Base-by-base conservation (phyloP, 2,329 filamentous ascomycete species). In the Cryphonectria japonica region DNA sequence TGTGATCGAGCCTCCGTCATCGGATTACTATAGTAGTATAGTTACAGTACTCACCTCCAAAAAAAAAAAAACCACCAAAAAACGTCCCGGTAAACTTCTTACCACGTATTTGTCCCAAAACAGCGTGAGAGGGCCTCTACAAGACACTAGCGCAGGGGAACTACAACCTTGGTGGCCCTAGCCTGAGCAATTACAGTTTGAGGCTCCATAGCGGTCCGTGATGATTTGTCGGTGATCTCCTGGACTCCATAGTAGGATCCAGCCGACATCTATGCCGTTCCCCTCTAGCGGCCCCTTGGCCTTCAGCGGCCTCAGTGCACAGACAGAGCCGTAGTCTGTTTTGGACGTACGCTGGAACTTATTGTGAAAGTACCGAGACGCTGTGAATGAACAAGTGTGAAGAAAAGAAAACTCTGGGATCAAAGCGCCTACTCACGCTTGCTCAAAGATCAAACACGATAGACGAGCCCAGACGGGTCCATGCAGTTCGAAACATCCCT, bases 191-290 rank as follows among this genome's bases (percentile, higher is more conserved):
- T 61, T 39, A 34, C 19, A 7, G 34, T 19, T 8, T 59, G 54
- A 59, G 26, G 29, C 54, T 59, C 54, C 54, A 59, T 59, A 61
- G 59, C 8, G 22, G 14, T 34, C 22, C 22, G 2, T 11, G 34
- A 37, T 61, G 59, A 39, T 61, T 61, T 61, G 59, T 39, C 34
- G 59, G 59, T 61, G 59, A 61, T 37, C 34, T 61, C 34, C 59
- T 37, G 19, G 59, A 37, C 59, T 39, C 32, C 59, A 61, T 39
- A 37, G 4, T 61, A 61, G 54, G 54, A 32, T 39, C 34, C 39
- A 61, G 59, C 32, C 32, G 57, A 32, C 16, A 32, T 7, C 57
- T 19, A n/a, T 13, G 57, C 34, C 59, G 59, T 39, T 22, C 59
- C 19, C 19, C 6, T 61, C 22, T 61, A 61, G 59, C 11, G 46